Evolutionary conservation across 768 basidiomycete genomes (phyloP), one percentile per base, ranked within the genome.

Genomic region (Trametes punicea): DNA sequence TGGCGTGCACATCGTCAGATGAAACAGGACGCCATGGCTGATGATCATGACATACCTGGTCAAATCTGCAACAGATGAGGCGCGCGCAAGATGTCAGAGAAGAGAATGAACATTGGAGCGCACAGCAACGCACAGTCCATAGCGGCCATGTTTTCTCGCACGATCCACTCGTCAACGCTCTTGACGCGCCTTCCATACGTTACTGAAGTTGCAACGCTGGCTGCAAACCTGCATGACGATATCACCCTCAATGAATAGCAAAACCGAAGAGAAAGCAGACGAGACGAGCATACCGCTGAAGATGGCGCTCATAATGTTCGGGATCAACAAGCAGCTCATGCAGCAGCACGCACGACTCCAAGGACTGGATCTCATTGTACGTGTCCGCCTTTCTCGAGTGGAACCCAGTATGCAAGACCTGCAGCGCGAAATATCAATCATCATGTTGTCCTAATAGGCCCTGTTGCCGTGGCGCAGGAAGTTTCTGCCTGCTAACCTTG

Each of bases 361-460:
- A 64, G 16, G 74, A 75, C 54, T 81, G 79, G 16, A 80, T 73
- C 1, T 74, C 74, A 29, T 70, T 70, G 57, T 80, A 81, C 8
- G 67, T 73, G 27, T 75, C 74, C 7, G 77, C 69, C 45, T 71
- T 74, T 29, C 74, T 67, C 15, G 68, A 65, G 47, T 77, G 75
- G 55, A 78, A 77, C 1, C 75, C 75, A 13, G 66, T 62, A 57
- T 80, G 79, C 34, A 79, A 70, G 23, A 79, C 69, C 77, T 78
- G 23, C 4, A 29, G 13, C 10, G 9, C 6, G 13, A 1, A 6
- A 4, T 10, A 9, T 38, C 23, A 20, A 30, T 38, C n/a, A n/a
- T n/a, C n/a, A 8, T 38, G 10, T 16, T 7, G 8, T 18, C 20
- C 15, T n/a, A 5, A n/a, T 2, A 36, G 13, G 5, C 6, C 7